phyloP scores from a whole-genome alignment of 345 rosid species.

The Triadica sebifera region DNA sequence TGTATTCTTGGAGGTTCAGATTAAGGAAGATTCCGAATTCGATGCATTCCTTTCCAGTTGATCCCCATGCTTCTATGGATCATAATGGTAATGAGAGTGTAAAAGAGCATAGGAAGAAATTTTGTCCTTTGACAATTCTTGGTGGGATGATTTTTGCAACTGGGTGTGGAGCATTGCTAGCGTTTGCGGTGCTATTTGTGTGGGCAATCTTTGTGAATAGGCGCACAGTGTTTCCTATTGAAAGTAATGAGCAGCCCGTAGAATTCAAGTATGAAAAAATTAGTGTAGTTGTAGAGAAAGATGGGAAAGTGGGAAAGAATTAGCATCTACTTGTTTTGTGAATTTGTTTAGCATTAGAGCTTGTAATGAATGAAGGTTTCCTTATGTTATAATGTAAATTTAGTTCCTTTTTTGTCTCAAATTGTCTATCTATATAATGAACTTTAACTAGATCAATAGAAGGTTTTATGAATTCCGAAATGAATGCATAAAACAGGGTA shows the following conservation, averaged over 20 bases:
- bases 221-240: conserved; percentile 25
- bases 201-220: conserved; percentile 38
- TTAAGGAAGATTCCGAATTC: conserved; percentile 27
- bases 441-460: no score
- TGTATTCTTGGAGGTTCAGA: conserved; percentile 54
- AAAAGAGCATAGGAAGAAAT: conserved; percentile 14
- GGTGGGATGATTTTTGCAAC: conserved; percentile 44
- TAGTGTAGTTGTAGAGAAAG: conserved; percentile 29
- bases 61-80: conserved; percentile 28
- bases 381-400: background rate
- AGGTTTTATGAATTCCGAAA: no score
- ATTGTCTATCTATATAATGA: no score
- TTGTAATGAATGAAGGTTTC: background rate
- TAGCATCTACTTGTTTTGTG: background rate
- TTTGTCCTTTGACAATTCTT: conserved; percentile 40
- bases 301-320: conserved; percentile 22
- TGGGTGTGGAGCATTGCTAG: conserved; percentile 45
- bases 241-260: conserved; percentile 9
- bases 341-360: background rate
- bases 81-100: conserved; percentile 8
- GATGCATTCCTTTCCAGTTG: conserved; percentile 51
- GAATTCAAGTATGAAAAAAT: conserved; percentile 51
- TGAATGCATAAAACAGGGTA: no score
- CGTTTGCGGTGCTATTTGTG: conserved; percentile 32
- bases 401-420: background rate